These are phyloP conservation scores for Sporopachydermia cereana DNA, from an alignment of 1,139 yeast species.

Conservation along the genomic window DNA sequence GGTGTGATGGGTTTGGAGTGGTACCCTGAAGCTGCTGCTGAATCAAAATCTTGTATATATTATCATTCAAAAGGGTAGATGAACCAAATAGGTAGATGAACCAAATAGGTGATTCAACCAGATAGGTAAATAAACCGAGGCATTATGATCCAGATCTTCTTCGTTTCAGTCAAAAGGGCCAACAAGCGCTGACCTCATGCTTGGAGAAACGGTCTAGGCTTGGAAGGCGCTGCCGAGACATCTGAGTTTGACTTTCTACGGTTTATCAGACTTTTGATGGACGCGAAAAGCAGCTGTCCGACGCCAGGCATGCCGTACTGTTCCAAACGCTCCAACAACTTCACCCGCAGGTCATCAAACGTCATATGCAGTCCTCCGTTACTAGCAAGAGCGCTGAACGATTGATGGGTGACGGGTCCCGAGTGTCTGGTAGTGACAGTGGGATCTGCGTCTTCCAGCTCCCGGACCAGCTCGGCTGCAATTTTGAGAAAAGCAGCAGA, in stretches of 20 bases:
- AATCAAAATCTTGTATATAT: neutral
- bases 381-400: slow-evolving; percentile 8
- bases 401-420: slow-evolving; percentile 26
- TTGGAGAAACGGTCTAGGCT: neutral
- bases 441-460: slow-evolving; percentile 32
- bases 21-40: neutral
- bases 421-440: slow-evolving; percentile 28
- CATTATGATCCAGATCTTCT: too few species aligned
- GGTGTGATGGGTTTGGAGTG: slow-evolving; percentile 9
- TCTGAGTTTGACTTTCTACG: neutral
- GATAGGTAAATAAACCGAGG: too few species aligned
- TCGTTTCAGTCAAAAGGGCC: too few species aligned
- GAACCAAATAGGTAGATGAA: too few species aligned
- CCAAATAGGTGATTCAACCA: too few species aligned
- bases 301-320: slow-evolving; percentile 13
- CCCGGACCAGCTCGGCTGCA: slow-evolving; percentile 34
- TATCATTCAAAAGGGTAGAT: neutral
- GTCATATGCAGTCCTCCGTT: slow-evolving; percentile 12
- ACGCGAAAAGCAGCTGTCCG: slow-evolving; percentile 10
- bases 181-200: too few species aligned
- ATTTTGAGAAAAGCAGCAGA: slow-evolving; percentile 42
- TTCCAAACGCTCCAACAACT: slow-evolving; percentile 11
- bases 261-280: slow-evolving; percentile 11
- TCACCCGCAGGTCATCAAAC: slow-evolving; percentile 13
- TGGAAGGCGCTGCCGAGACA: slow-evolving; percentile 6